A percentile compares a stretch with the other conserved stretches of the same genome.
Evolutionary conservation across 2,329 filamentous ascomycete species (phyloP).

Genomic region (Aspergillus novofumigatus): DNA sequence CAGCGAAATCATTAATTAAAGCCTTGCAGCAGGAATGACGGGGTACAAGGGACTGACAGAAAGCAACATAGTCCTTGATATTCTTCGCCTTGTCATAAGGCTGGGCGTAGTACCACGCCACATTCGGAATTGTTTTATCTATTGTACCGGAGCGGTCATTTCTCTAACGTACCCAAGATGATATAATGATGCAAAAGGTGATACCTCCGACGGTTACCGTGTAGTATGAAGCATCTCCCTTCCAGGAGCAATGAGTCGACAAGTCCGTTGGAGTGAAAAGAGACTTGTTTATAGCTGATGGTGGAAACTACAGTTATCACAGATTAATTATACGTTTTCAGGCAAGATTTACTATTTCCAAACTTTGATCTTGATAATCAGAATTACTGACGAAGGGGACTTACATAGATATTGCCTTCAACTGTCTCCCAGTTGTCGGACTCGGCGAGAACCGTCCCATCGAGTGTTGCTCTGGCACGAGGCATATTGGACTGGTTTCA

Average conservation of each 20-base stretch:
- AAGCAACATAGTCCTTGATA: conserved; percentile 56
- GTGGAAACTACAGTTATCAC: conserved; percentile 38
- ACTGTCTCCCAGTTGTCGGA: conserved; percentile 51
- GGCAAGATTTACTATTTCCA: neutral
- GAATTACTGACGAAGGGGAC: neutral
- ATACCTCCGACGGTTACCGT: conserved; percentile 48
- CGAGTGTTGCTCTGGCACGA: conserved; percentile 45
- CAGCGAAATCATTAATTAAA: neutral
- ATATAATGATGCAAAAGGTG: neutral
- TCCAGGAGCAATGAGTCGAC: conserved; percentile 53
- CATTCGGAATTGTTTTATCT: conserved; percentile 49
- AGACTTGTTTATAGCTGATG: conserved; percentile 41
- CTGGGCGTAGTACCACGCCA: conserved; percentile 57
- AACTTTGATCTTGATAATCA: neutral
- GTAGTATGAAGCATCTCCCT: conserved; percentile 56
- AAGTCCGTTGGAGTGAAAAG: conserved; percentile 45
- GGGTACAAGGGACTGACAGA: conserved; percentile 44
- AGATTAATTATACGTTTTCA: neutral
- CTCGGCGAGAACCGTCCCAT: conserved; percentile 49
- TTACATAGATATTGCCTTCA: conserved; percentile 56
- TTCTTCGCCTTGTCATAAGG: conserved; percentile 47
- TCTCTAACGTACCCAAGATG: neutral
- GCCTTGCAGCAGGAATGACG: neutral
- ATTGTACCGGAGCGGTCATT: neutral
- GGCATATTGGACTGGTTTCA: conserved; percentile 22